Base-by-base conservation (phyloP, 495 filamentous ascomycete genomes). In the Hyaloscypha finlandica region DNA sequence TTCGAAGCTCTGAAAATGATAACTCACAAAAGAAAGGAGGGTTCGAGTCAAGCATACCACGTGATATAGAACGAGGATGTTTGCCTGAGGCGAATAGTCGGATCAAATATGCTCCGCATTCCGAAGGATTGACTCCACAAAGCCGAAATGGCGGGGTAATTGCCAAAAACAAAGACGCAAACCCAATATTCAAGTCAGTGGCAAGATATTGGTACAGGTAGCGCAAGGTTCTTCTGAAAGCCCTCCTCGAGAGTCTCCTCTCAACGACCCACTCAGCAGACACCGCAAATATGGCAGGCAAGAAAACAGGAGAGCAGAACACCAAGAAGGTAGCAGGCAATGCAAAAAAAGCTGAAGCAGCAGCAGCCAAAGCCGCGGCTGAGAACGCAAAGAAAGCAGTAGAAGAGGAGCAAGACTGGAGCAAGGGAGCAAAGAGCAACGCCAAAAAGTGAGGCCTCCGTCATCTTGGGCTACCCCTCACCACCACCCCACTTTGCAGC, bases 311-410 rank as follows among this genome's bases (percentile, higher is more conserved):
- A 25, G 85, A 81, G 16, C 91, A 93, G 70, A 91, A 89, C 79
- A 89, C 86, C 72, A 98, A 97, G 83, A 98, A 98, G 81, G 94
- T 81, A 0, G 86, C 86, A 2, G 96, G 95, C 70, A 92, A 98
- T 73, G 93, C 94, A 64, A 83, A 93, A 81, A 99, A 99, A 83
- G 94, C 95, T 65, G 92, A 97, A 54, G 86, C 86, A 11, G 94
- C 93, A 0, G 88, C 90, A 3, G 71, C 81, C 56, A 99, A 97
- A 77, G 84, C 87, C 42, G 91, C 91, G 8, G 87, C 72, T 0
- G 89, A 89, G 60, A 83, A 90, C 22, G 77, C 85, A n/a, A 91
- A 89, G 78, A 85, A 80, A 37, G 86, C 85, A 0, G 84, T 80
- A 0, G 86, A 77, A 48, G 96, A 97, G 72, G 89, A 89, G 11